phyloP scores from a whole-genome alignment of 139 green algal genomes.

The Picochlorum sp. region DNA sequence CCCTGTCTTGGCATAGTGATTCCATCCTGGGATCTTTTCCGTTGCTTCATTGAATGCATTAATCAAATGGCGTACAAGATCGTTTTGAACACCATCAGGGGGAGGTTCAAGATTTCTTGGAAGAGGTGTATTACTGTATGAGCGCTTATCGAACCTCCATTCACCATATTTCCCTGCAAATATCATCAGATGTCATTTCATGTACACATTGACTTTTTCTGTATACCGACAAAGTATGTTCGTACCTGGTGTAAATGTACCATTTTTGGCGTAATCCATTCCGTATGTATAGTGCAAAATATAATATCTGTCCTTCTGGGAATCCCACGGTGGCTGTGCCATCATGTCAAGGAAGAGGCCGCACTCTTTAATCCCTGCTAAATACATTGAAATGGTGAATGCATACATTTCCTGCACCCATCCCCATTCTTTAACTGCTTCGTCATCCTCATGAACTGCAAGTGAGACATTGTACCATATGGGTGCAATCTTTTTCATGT shows the following conservation, averaged over 20 bases:
- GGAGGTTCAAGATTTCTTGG: slow-evolving; percentile 52
- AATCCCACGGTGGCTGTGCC: slow-evolving; percentile 87
- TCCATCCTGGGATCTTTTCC: slow-evolving; percentile 41
- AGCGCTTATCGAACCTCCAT: slow-evolving; percentile 97
- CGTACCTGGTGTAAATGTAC: slow-evolving; percentile 45
- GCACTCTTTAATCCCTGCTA: slow-evolving; percentile 48
- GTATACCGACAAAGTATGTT: not conserved
- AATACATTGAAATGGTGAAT: slow-evolving; percentile 73
- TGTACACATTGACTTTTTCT: not conserved
- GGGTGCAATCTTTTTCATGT: slow-evolving; percentile 67
- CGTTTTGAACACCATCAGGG: slow-evolving; percentile 64
- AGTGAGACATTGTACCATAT: slow-evolving; percentile 86
- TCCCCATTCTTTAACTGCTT: slow-evolving; percentile 61
- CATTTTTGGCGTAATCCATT: slow-evolving; percentile 76
- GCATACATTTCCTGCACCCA: slow-evolving; percentile 94
- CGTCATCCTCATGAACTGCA: slow-evolving; percentile 79
- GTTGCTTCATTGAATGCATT: slow-evolving; percentile 40
- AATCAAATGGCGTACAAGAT: slow-evolving; percentile 62
- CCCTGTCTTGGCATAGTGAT: slow-evolving; percentile 59
- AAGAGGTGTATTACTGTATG: slow-evolving; percentile 49
- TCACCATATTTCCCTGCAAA: slow-evolving; percentile 66
- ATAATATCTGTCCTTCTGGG: slow-evolving; percentile 57
- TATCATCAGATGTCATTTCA: not conserved
- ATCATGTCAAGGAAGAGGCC: slow-evolving; percentile 62
- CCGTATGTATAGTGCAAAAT: slow-evolving; percentile 98